Percentiles rank a stretch among this genome's conserved stretches.
Evolutionary conservation across 371 early-diverging fungal species (phyloP).

Genomic region (Circinella umbellata): DNA sequence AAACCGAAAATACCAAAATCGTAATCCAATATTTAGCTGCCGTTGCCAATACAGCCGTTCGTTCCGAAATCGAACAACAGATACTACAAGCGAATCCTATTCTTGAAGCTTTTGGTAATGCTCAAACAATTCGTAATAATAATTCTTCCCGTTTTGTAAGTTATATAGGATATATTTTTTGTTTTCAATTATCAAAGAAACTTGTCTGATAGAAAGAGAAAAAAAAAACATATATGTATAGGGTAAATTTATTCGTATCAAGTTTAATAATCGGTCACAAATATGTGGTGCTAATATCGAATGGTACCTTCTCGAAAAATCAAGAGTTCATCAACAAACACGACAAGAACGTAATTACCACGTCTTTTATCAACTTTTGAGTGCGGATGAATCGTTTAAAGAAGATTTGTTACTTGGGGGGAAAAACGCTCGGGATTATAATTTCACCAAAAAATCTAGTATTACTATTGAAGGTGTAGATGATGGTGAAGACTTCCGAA

Average conservation of each 20-base stretch:
- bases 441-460: conserved; percentile 77
- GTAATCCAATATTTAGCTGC: conserved; percentile 98
- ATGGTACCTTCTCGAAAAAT: conserved; percentile 98
- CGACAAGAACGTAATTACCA: conserved; percentile 97
- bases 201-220: neutral
- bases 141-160: conserved; percentile 99
- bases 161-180: conserved; percentile 1
- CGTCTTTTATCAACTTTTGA: conserved; percentile 97
- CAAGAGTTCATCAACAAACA: conserved; percentile 94
- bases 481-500: conserved; percentile 86
- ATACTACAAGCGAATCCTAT: conserved; percentile 98
- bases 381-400: conserved; percentile 76
- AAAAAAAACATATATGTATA: conserved; percentile 27
- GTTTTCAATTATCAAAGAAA: neutral
- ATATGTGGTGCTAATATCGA: conserved; percentile 98
- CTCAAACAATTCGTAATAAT: conserved; percentile 99
- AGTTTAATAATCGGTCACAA: conserved; percentile 87
- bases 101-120: conserved; percentile 99
- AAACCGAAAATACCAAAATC: conserved; percentile 99
- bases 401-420: conserved; percentile 65
- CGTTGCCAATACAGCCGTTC: conserved; percentile 59
- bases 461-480: conserved; percentile 94
- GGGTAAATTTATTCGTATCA: conserved; percentile 99
- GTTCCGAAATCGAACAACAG: conserved; percentile 80
- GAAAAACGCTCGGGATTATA: conserved; percentile 77